Conservation (phyloP, 2,329 filamentous ascomycete species). For the Stemphylium beticola region DNA sequence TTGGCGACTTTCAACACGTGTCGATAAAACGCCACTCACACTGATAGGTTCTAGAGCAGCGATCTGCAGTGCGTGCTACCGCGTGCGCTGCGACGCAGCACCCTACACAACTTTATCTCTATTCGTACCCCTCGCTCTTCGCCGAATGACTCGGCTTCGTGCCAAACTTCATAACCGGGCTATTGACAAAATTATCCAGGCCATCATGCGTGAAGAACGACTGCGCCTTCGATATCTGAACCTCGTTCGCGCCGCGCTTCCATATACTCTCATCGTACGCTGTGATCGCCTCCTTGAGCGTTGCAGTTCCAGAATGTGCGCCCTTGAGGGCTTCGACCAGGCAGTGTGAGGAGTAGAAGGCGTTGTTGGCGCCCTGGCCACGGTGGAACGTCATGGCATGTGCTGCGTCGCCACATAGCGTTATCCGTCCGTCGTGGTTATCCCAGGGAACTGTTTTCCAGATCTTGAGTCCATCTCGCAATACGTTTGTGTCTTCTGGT, state of each 20-base stretch:
- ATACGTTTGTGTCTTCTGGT: constrained; percentile 35
- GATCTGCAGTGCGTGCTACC: too few species aligned
- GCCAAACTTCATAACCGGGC: constrained; percentile 38
- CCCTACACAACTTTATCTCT: neutral
- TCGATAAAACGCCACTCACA: too few species aligned
- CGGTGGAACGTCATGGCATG: constrained; percentile 52
- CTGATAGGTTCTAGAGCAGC: too few species aligned
- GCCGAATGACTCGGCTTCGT: constrained; percentile 38
- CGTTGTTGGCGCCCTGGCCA: constrained; percentile 49
- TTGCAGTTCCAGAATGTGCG: constrained; percentile 12
- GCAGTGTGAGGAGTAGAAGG: constrained; percentile 42
- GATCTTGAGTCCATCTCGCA: constrained; percentile 43
- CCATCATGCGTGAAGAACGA: constrained; percentile 43
- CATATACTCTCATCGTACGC: constrained; percentile 38
- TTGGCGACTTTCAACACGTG: too few species aligned
- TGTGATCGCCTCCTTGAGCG: constrained; percentile 25
- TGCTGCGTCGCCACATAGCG: constrained; percentile 49
- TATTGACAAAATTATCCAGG: constrained; percentile 38
- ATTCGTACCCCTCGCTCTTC: constrained; percentile 37
- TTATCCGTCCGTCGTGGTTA: constrained; percentile 40
- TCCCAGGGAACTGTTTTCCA: constrained; percentile 47
- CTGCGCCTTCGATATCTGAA: constrained; percentile 41
- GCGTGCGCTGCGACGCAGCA: too few species aligned
- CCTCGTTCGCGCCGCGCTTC: constrained; percentile 38
- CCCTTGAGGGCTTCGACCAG: constrained; percentile 34